Evolutionary conservation across 2,329 filamentous ascomycete species (phyloP), one percentile per base, ranked within the genome.

Genomic region (Graphiopsis chlorocephala): DNA sequence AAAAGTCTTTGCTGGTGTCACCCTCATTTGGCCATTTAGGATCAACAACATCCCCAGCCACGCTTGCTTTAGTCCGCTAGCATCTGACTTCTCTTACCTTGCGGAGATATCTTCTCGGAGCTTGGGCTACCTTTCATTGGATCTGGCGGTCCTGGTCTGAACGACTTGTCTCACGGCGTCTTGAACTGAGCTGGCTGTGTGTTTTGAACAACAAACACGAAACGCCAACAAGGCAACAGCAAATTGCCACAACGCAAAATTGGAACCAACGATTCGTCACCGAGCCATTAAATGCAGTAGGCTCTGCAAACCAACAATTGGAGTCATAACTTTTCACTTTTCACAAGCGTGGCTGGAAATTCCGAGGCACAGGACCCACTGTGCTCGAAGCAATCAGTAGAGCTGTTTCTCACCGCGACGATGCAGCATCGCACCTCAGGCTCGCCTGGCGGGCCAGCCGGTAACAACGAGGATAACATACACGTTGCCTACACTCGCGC

Each of bases 391-490:
- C 15, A 4, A 42, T 6, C 4, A 42, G 2, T n/a, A 23, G 33
- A 38, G 15, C 33, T 38, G 33, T 38, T 17, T 38, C 33, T 38
- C 33, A 55, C n/a, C 52, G 28, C 28, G 3, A 38, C 14, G 7
- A 56, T 56, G 53, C 53, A 31, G 14, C 28, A 31, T 12, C 53
- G 12, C 31, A 20, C 28, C 26, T 31, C 17, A 10, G 14, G 11
- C 53, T 56, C 31, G 31, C 29, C 31, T 23, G 28, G 20, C n/a
- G 52, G 29, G 3, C 8, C 14, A 33, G 52, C 17, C 5, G 33
- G 35, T 33, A 63, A 33, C 48, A 45, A 38, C 8, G 31, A 58
- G 4, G 61, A 63, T 38, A 64, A 20, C 38, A 64, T 64, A 8
- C 53, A 25, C 35, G 52, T 64, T 20, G 61, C 50, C 25, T 20